Evolutionary conservation across 768 basidiomycete genomes (phyloP).

Genomic region (Rickenella mellea): DNA sequence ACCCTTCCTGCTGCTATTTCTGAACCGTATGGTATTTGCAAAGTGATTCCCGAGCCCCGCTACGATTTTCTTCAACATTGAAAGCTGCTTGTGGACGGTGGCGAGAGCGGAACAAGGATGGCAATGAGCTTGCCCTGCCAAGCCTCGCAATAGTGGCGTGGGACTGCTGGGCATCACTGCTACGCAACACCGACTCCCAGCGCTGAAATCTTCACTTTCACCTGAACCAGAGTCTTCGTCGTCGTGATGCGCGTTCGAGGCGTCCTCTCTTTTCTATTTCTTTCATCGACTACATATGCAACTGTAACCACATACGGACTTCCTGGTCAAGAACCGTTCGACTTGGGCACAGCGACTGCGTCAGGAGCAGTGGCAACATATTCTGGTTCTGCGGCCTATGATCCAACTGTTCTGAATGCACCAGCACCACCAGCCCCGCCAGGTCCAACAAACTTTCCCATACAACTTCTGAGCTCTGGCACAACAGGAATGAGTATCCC

Average conservation of each 20-base stretch:
- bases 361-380: slow-evolving; percentile 16
- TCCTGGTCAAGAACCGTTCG: slow-evolving; percentile 11
- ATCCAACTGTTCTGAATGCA: slow-evolving; percentile 19
- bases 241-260: not conserved
- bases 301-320: slow-evolving; percentile 18
- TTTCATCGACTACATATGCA: slow-evolving; percentile 8
- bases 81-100: too few species aligned
- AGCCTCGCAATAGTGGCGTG: too few species aligned
- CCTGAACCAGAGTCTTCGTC: too few species aligned
- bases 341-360: slow-evolving; percentile 13
- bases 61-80: too few species aligned
- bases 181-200: not conserved
- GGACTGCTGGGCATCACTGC: too few species aligned
- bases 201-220: not conserved
- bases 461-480: slow-evolving; percentile 15
- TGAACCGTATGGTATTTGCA: too few species aligned
- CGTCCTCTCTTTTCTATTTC: slow-evolving; percentile 2
- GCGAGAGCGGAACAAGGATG: too few species aligned
- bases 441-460: slow-evolving; percentile 14
- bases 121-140: too few species aligned
- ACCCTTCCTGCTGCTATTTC: too few species aligned
- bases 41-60: too few species aligned
- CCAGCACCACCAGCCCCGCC: slow-evolving; percentile 18
- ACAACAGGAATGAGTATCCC: slow-evolving; percentile 21
- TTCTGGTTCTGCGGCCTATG: slow-evolving; percentile 22